phyloP scores from a whole-genome alignment of 495 filamentous ascomycete genomes.

The Rhypophila decipiens region DNA sequence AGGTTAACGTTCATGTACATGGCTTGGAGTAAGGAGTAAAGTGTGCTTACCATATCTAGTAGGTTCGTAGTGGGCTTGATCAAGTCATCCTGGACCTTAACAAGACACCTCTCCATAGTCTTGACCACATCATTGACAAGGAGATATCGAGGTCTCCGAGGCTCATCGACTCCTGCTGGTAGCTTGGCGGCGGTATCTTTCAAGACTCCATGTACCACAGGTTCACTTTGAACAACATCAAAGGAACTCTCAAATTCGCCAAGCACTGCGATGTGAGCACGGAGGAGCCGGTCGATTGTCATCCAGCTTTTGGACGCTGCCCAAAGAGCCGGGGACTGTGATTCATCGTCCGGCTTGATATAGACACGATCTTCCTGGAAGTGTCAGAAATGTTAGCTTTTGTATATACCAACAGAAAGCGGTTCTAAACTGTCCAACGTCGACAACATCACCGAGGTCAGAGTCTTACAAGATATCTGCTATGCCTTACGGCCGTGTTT shows the following conservation, averaged over 20 bases:
- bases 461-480: background rate
- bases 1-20: background rate
- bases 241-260: background rate
- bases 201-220: background rate
- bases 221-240: background rate
- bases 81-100: background rate
- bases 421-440: background rate
- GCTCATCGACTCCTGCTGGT: background rate
- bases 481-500: background rate
- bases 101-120: background rate
- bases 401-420: background rate
- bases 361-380: too few relatives aligned
- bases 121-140: background rate
- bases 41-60: background rate
- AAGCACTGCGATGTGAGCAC: background rate
- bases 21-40: background rate
- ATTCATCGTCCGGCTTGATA: background rate
- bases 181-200: background rate
- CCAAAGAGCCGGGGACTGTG: background rate
- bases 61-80: background rate
- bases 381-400: background rate
- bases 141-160: background rate
- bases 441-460: too few relatives aligned
- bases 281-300: background rate
- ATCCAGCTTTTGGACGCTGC: background rate